phyloP scores from a whole-genome alignment of 2,329 filamentous ascomycete species.

The Scytalidium sp. region DNA sequence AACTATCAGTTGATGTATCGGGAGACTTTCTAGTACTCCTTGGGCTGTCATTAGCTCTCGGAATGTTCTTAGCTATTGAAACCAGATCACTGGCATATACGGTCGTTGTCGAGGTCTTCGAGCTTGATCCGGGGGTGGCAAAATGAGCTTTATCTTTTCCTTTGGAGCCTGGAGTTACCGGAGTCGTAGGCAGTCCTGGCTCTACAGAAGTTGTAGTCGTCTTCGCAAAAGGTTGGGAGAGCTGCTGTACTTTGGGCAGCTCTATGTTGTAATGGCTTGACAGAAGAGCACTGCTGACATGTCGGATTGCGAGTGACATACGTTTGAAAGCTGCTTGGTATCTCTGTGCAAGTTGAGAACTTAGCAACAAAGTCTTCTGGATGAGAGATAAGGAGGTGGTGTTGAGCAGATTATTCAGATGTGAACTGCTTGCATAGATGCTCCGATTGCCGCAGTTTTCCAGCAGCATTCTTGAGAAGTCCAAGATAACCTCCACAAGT shows the following conservation, averaged over 20 bases:
- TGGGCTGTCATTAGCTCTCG: slow-evolving; percentile 28
- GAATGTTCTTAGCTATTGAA: slow-evolving; percentile 63
- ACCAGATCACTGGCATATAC: slow-evolving; percentile 84
- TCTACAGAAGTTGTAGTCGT: slow-evolving; percentile 50
- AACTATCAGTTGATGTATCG: slow-evolving; percentile 40
- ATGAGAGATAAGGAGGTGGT: slow-evolving; percentile 80
- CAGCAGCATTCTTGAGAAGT: slow-evolving; percentile 82
- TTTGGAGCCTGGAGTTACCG: slow-evolving; percentile 59
- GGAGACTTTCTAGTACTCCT: slow-evolving; percentile 24
- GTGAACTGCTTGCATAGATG: slow-evolving; percentile 89
- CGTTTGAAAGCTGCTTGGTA: slow-evolving; percentile 89
- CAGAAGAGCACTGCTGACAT: slow-evolving; percentile 70
- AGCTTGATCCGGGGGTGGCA: slow-evolving; percentile 37
- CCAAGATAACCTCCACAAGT: slow-evolving; percentile 75
- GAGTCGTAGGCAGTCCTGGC: slow-evolving; percentile 46
- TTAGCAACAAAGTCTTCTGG: slow-evolving; percentile 73
- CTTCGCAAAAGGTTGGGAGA: slow-evolving; percentile 80
- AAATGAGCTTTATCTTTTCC: slow-evolving; percentile 68
- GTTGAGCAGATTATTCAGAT: slow-evolving; percentile 85
- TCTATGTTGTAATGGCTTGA: slow-evolving; percentile 82
- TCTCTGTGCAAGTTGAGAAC: slow-evolving; percentile 82
- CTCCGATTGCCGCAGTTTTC: slow-evolving; percentile 97
- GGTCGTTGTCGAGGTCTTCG: slow-evolving; percentile 40
- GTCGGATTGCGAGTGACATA: slow-evolving; percentile 57
- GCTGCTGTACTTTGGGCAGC: slow-evolving; percentile 77